Evolutionary conservation across 805 yeast species (phyloP), one percentile per base, ranked within the genome.

Genomic region (Starmerella apis): DNA sequence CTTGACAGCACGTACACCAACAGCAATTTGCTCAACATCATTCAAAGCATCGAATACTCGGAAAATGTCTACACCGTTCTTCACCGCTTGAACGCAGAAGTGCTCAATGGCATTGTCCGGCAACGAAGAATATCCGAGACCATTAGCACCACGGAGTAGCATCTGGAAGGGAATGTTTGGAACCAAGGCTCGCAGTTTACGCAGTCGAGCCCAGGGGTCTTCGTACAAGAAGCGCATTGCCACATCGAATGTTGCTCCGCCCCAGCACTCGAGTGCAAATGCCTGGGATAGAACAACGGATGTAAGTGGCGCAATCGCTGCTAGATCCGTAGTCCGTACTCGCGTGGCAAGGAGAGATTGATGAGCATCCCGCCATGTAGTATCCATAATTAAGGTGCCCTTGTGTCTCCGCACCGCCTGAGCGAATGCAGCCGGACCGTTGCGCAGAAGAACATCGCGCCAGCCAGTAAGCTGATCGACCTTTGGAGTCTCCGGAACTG

Each of bases 281-380:
- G 95, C 94, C 56, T 90, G 88, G 57, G 81, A 69, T 60, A 87
- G 71, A 19, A 95, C 97, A 63, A 83, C 81, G 3, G 96, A 85
- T 28, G 99, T 92, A 50, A 94, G 79, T 53, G 87, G 88, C 20
- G 98, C 99, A 71, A 92, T 86, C 60, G 87, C 83, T 47, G 82
- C 72, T 63, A 92, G 72, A 69, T 92, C 99, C 59, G 84, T 77
- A 22, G 98, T 92, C 71, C 99, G 81, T 33, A 92, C 94, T 71
- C 98, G 83, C 37, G 99, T 92, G 9, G 99, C 99, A 63, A 92
- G 75, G 60, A 92, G 72, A 22, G 96, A 88, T 75, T 92, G 99
- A 71, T 92, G 98, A 32, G 98, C 98, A 70, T 92, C 99, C 80
- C 99, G 86, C 99, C 99, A 92, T 9, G 99, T 92, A 49, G 99